Evolutionary conservation across 2,329 filamentous ascomycete species (phyloP).

Genomic region (Reticulascus tulasneorum): DNA sequence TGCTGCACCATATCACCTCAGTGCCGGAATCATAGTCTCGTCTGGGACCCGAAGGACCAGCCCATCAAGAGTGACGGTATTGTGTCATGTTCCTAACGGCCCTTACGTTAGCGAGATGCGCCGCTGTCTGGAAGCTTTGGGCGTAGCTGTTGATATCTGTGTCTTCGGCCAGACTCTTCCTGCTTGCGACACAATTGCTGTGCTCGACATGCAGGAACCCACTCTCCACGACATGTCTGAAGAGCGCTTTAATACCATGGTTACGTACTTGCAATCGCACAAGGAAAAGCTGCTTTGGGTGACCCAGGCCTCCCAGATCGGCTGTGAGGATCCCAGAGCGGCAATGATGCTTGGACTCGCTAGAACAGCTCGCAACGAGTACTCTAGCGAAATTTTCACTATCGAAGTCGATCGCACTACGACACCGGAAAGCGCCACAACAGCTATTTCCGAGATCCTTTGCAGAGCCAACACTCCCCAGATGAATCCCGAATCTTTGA

Average conservation of each 20-base stretch:
- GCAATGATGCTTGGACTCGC: slow-evolving; percentile 23
- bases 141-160: not conserved
- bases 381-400: slow-evolving; percentile 21
- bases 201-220: slow-evolving; percentile 20
- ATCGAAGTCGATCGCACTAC: slow-evolving; percentile 21
- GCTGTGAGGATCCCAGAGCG: slow-evolving; percentile 21
- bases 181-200: slow-evolving; percentile 12
- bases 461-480: not conserved
- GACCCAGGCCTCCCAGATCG: slow-evolving; percentile 21
- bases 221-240: slow-evolving; percentile 21
- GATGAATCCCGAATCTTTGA: slow-evolving; percentile 10
- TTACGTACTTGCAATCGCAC: not conserved
- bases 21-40: too few relatives aligned
- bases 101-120: not conserved
- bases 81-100: not conserved
- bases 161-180: not conserved
- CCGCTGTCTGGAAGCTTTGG: not conserved
- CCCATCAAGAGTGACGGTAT: not conserved
- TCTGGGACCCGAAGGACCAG: not conserved
- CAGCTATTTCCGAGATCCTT: not conserved
- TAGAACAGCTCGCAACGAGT: slow-evolving; percentile 25
- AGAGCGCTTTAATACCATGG: not conserved
- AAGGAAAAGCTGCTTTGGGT: slow-evolving; percentile 24
- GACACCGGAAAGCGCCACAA: not conserved
- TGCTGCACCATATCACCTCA: too few relatives aligned